Conservation (phyloP, 352 stramenopile species). For the Vaucheria bursata region DNA sequence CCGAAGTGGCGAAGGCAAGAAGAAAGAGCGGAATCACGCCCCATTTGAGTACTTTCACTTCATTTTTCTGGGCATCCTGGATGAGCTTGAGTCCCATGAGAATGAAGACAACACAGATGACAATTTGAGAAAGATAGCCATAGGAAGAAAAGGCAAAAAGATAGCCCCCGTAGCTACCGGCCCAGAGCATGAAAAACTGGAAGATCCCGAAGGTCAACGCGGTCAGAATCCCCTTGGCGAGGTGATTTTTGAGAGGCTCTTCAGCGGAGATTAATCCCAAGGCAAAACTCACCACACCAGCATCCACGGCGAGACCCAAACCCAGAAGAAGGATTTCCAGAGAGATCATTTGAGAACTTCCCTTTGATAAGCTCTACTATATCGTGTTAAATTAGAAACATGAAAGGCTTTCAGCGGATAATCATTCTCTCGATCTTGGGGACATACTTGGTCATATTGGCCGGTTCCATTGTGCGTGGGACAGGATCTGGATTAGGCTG, state of each 20-base stretch:
- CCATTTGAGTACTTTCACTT: no score
- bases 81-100: not conserved
- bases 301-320: not conserved
- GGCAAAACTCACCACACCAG: not conserved
- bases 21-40: not conserved
- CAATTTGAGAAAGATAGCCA: no score
- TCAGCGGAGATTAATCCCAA: not conserved
- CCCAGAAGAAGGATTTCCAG: not conserved
- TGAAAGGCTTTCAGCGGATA: not conserved
- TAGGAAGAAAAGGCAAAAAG: no score
- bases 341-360: not conserved
- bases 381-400: no score
- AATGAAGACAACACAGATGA: not conserved
- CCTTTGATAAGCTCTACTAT: not conserved
- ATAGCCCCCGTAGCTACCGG: no score
- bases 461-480: not conserved
- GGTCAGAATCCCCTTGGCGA: no score
- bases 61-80: not conserved
- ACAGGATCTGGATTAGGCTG: not conserved
- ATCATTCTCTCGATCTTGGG: not conserved
- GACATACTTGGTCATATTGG: not conserved
- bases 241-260: no score
- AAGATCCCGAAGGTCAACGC: no score
- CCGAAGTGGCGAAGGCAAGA: not conserved
- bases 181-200: no score